Evolutionary conservation across 1,139 yeast genomes (phyloP).

Genomic region (Diutina pseudorugosa): DNA sequence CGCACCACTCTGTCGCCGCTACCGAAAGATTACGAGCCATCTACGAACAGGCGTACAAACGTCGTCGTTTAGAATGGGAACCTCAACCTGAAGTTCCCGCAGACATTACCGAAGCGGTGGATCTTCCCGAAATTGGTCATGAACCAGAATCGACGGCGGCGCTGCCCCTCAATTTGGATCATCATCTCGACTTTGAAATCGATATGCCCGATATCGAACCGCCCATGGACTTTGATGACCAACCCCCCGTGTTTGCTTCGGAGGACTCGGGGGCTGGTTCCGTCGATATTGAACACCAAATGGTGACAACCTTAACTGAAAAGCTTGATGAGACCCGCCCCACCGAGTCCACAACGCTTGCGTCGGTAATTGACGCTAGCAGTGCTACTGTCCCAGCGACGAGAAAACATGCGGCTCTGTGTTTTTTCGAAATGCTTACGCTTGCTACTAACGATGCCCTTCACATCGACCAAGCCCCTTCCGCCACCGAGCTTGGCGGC

Average conservation of each 20-base stretch:
- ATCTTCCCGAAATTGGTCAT: conserved; percentile 4
- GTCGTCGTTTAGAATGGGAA: not conserved
- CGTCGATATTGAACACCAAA: not conserved
- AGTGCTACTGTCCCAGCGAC: not conserved
- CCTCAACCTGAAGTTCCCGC: conserved; percentile 8
- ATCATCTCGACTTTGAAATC: conserved; percentile 15
- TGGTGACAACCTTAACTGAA: not conserved
- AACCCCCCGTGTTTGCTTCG: not conserved
- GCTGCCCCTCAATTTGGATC: conserved; percentile 8
- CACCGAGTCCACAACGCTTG: not conserved
- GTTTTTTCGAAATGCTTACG: conserved; percentile 75
- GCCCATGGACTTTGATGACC: not conserved
- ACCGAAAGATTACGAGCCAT: not conserved
- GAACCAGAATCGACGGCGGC: not conserved
- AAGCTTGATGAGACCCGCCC: not conserved
- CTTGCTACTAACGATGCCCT: conserved; percentile 72
- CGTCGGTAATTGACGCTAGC: not conserved
- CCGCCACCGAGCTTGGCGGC: not conserved
- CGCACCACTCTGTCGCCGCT: not conserved
- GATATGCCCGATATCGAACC: conserved; percentile 7
- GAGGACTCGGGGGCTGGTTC: not conserved
- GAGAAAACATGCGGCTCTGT: conserved; percentile 51
- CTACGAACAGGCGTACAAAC: not conserved
- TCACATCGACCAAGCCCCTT: conserved; percentile 36
- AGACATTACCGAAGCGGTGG: conserved; percentile 18